Conservation (phyloP, 139 green algal species). For the Chlamydomonas incerta region DNA sequence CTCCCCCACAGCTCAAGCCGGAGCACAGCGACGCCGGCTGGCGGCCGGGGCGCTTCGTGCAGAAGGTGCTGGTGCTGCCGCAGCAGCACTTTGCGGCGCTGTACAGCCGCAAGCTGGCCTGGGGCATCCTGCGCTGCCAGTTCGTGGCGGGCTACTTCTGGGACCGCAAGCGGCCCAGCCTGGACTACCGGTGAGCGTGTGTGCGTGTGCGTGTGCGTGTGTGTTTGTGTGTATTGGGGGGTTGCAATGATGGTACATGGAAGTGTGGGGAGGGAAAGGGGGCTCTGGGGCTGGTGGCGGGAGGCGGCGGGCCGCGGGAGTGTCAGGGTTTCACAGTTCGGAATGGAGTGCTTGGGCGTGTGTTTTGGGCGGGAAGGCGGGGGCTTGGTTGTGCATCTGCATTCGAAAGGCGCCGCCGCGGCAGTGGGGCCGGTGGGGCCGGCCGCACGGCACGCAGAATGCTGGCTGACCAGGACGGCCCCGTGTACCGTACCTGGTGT, state of each 20-base stretch:
- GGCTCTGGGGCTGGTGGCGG: no score
- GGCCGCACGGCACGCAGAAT: no score
- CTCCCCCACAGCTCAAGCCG: background rate
- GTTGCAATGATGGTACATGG: no score
- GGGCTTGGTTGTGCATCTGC: no score
- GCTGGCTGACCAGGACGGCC: no score
- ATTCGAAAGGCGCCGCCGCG: no score
- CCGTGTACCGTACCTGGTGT: no score
- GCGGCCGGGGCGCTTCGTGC: slow-evolving; percentile 40
- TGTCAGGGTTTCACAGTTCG: no score
- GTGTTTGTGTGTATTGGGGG: no score
- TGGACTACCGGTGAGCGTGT: slow-evolving; percentile 64
- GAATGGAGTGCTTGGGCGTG: background rate
- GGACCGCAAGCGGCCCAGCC: slow-evolving; percentile 35
- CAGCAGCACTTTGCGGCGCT: slow-evolving; percentile 43
- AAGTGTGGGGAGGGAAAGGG: no score
- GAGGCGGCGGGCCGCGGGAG: no score
- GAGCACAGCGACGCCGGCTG: background rate
- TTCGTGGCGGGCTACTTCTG: slow-evolving; percentile 65
- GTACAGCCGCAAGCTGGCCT: slow-evolving; percentile 60
- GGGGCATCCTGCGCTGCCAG: slow-evolving; percentile 54
- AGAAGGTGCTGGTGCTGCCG: slow-evolving; percentile 63
- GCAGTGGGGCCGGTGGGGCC: no score
- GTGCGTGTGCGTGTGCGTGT: background rate
- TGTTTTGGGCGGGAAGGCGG: background rate